Conservation (phyloP, 2,329 filamentous ascomycete species). For the Plectosphaerella plurivora region DNA sequence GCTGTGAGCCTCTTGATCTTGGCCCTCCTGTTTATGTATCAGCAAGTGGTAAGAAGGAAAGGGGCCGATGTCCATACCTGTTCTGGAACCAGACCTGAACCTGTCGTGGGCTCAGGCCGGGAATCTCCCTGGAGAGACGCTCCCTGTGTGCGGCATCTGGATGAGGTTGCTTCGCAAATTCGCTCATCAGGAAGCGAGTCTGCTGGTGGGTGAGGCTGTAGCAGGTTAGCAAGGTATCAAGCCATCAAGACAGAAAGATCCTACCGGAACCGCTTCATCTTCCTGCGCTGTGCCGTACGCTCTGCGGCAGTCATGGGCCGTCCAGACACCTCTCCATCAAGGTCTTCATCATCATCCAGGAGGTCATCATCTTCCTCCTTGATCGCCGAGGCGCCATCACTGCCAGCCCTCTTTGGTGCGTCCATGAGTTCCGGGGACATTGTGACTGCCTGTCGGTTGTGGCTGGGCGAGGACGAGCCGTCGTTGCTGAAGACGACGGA, state of each 20-base stretch:
- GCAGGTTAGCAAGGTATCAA: constrained; percentile 24
- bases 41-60: constrained; percentile 8
- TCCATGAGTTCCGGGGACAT: constrained; percentile 15
- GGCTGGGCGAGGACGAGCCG: not conserved
- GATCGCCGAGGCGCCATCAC: not conserved
- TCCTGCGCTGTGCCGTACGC: constrained; percentile 52
- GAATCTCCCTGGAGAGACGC: constrained; percentile 82
- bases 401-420: constrained; percentile 5
- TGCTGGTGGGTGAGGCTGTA: constrained; percentile 86
- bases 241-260: not conserved
- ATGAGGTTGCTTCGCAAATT: constrained; percentile 92
- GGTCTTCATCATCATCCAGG: constrained; percentile 55
- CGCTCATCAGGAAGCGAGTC: constrained; percentile 95
- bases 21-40: constrained; percentile 45
- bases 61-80: constrained; percentile 50
- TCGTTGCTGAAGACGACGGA: not conserved
- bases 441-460: no score
- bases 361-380: constrained; percentile 49
- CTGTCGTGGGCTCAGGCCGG: constrained; percentile 83
- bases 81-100: constrained; percentile 99
- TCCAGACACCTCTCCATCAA: constrained; percentile 34
- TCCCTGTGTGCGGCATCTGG: constrained; percentile 89
- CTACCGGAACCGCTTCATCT: constrained; percentile 79
- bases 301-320: constrained; percentile 51
- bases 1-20: constrained; percentile 68